Evolutionary conservation across 495 filamentous ascomycete species (phyloP), one percentile per base, ranked within the genome.

Genomic region (Evernia prunastri): DNA sequence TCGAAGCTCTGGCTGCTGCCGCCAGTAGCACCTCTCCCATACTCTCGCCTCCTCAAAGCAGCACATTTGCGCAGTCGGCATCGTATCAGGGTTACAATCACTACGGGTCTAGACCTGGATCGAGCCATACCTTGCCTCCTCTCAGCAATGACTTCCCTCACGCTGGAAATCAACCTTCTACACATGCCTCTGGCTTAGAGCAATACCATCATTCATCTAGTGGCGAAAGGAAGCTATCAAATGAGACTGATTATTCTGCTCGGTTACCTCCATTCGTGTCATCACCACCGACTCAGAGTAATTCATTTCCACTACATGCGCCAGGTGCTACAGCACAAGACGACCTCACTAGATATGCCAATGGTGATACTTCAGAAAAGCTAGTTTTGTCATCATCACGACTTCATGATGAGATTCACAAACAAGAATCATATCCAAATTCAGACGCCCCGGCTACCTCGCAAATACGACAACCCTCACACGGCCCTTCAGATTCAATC

Each of bases 1-100:
- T 71, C 31, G 69, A 71, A 45, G 68, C 69, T n/a, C 65, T 71
- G 25, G 69, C 69, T 6, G 66, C 56, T 47, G 69, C 67, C 15
- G 69, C 69, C n/a, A 71, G 69, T 49, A 67, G 54, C 56, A 67
- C 69, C 29, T 63, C 54, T 37, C 67, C 67, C 17, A 51, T 69
- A 36, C 65, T 63, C 23, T 71, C 69, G 51, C 68, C 67, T 56
- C 45, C 64, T 15, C 60, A 63, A 39, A 57, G n/a, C 37, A 56
- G 29, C 7, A n/a, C 49, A 0, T 65, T 62, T 56, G 33, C 39
- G 42, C 58, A 49, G 56, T 29, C 65, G 23, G 7, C 25, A 4
- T 15, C 66, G 8, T 65, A 60, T 42, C 60, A 63, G 20, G 49
- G 39, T 36, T 61, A 54, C 25, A 51, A 65, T 45, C 49, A 56